Evolutionary conservation across 2,329 filamentous ascomycete genomes (phyloP), one percentile per base, ranked within the genome.

Genomic region (Rhynchosporium secalis): DNA sequence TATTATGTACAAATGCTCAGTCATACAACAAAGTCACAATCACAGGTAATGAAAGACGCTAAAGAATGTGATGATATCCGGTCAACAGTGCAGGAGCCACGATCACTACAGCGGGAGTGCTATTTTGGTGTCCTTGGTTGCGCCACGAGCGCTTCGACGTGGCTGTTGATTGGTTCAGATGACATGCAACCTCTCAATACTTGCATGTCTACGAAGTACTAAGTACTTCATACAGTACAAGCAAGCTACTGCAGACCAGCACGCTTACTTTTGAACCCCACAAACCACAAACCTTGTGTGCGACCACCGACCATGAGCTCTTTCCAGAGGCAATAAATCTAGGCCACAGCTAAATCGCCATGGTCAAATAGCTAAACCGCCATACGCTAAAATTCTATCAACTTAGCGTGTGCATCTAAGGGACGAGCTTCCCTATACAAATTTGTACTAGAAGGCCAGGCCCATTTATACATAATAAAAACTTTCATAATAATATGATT

Each of bases 221-320:
- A n/a, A n/a, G n/a, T 20, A 1, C 20, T 20, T 20, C 20, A 20
- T 20, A 20, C 20, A n/a, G n/a, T n/a, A n/a, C n/a, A 20, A 20
- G 20, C 20, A 20, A 20, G 20, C 20, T 20, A 20, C 20, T 20
- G 20, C 20, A 20, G 38, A 28, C n/a, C 40, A 15, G 40, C 29
- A 56, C 20, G 40, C 54, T 56, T 56, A 45, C 46, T 56, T 36
- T 56, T 45, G 20, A 56, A 56, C 54, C 38, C 46, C 46, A 38
- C 31, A 15, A 20, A 38, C 46, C 46, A 38, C 31, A 15, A 20
- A 38, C 49, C 33, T 38, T 52, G 49, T 40, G 15, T 26, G 26
- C 29, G 7, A 52, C 38, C 49, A 52, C 9, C 29, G 7, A 52
- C 38, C 49, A 52, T n/a, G 20, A 47, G n/a, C n/a, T 28, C 45